Conservation (phyloP, 805 yeast species). For the Spathaspora arborariae region DNA sequence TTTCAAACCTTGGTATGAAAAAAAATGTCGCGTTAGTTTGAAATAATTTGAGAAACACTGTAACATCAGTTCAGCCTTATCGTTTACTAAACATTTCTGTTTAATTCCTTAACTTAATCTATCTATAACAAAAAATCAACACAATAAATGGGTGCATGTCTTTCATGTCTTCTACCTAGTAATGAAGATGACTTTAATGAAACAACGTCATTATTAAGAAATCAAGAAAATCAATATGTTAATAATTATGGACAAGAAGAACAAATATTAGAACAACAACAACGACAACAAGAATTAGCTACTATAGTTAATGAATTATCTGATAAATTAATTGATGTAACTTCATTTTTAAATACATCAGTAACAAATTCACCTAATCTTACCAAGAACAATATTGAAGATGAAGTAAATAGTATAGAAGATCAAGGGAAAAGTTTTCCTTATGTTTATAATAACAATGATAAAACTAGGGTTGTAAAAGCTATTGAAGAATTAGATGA, state of each 20-base stretch:
- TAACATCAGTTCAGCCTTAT: no score
- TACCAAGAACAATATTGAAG: neutral
- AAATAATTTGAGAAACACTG: no score
- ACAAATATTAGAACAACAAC: slow-evolving; percentile 35
- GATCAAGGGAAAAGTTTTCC: slow-evolving; percentile 18
- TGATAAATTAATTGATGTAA: slow-evolving; percentile 35
- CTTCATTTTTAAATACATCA: slow-evolving; percentile 22
- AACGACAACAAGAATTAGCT: slow-evolving; percentile 45
- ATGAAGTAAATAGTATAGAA: neutral
- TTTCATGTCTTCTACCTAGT: slow-evolving; percentile 40
- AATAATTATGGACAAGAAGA: slow-evolving; percentile 36
- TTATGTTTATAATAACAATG: slow-evolving; percentile 18
- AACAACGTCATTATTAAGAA: slow-evolving; percentile 31
- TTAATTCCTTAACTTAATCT: no score
- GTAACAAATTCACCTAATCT: neutral
- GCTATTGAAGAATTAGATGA: slow-evolving; percentile 16
- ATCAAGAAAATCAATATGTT: slow-evolving; percentile 22
- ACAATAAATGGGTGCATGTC: slow-evolving; percentile 42
- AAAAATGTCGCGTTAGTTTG: no score
- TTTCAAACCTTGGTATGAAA: no score
- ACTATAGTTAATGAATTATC: slow-evolving; percentile 42
- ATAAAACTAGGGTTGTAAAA: slow-evolving; percentile 20
- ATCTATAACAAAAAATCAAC: no score
- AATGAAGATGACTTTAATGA: slow-evolving; percentile 39
- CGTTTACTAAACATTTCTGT: no score